Base-by-base conservation (phyloP, 2,329 filamentous ascomycete genomes). In the Fusarium sp. region DNA sequence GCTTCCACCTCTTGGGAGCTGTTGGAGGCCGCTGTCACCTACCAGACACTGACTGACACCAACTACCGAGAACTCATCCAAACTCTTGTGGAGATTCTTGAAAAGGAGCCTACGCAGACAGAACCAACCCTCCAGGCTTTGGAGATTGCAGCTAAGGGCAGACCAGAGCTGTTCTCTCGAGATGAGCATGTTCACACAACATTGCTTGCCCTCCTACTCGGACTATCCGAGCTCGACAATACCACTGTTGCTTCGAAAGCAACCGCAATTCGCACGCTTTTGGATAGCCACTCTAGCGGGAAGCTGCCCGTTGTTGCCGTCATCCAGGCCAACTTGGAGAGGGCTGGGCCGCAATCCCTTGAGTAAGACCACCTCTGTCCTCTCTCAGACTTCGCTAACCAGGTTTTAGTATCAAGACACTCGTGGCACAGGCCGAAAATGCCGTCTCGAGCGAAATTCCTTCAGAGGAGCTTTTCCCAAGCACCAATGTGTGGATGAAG, bases 401-500 rank as follows among this genome's bases (percentile, higher is more conserved):
- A 2, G 2, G 30, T 33, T 14, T 0, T 35, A 89, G 86, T 12
- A 84, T 91, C 15, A 83, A 87, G 20, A 91, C 89, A 0, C 79
- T 92, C 47, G 84, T 88, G 1, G 82, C 86, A 17, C 89, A 87
- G 15, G 80, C 85, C 6, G 79, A 81, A 17, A 78, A 80, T 2
- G 83, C 83, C 0, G 69, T 76, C 1, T 77, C 81, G 1, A 74
- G 80, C 1, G 73, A 75, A 4, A 78, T 78, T 10, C 71, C 79
- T 0, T 70, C 80, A 2, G 81, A 85, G 69, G 85, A 87, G 12
- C 81, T 96, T 6, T 85, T 97, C 40, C 94, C 95, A 0, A 88
- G 88, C 73, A 83, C 86, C 0, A 83, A 87, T 3, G 83, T 89
- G 11, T 98, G 95, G 95, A 86, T 88, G 75, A 76, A 86, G 15